Base-by-base conservation (phyloP, 2,329 filamentous ascomycete genomes). In the Arthroderma uncinatum region DNA sequence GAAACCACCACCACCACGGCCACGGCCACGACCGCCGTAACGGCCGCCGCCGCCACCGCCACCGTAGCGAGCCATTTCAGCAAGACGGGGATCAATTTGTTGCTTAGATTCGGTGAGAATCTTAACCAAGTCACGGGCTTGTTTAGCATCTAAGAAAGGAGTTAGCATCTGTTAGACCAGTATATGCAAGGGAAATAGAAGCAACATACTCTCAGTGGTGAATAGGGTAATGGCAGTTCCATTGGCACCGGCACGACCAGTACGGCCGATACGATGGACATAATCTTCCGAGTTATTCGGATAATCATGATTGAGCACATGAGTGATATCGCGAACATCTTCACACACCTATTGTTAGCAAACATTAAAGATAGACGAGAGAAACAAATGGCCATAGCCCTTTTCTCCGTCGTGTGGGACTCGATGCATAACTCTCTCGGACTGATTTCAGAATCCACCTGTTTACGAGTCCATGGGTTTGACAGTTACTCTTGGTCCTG, bases 271-370 rank as follows among this genome's bases (percentile, higher is more conserved):
- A 69, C 82, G 82, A 72, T 85, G 82, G 71, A 85, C 80, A 67
- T 85, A 85, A 68, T 85, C 82, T 73, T 85, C 82, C 67, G 82
- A 84, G 73, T 85, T 97, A 81, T 97, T 97, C 74, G 92, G 92
- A 77, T 97, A 97, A 75, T 97, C 93, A 88, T 97, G 96, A 85
- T 97, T 97, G 79, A 98, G 83, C 78, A 98, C 93, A 79, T 98
- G 93, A 78, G 93, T 97, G 80, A 98, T 98, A 82, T 98, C 95
- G 79, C 91, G 92, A 80, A 98, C 93, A 87, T 98, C 93, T 97
- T 96, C 72, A 77, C 70, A 79, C 74, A 78, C 73, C 81, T 75
- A 61, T 62, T 61, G 87, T 95, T 94, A 95, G 89, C 83, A 83
- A 73, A 70, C 68, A 75, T 78, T 50, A 81, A 79, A 76, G 77